phyloP scores from a whole-genome alignment of 1,139 yeast genomes.

The Pichia sp. region DNA sequence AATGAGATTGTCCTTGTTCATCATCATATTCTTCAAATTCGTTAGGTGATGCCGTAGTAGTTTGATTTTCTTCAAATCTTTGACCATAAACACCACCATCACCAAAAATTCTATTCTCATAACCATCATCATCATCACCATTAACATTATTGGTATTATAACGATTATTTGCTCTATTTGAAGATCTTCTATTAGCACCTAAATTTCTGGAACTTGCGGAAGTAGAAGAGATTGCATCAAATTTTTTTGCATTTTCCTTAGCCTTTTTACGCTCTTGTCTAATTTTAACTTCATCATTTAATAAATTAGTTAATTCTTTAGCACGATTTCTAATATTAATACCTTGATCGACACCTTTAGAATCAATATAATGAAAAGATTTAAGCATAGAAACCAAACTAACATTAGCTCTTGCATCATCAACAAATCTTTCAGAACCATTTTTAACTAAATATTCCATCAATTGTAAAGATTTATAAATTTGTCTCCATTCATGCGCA shows the following conservation, averaged over 20 bases:
- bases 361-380: conserved; percentile 89
- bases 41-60: conserved; percentile 29
- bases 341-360: conserved; percentile 95
- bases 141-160: conserved; percentile 38
- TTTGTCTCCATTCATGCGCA: conserved; percentile 97
- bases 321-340: conserved; percentile 90
- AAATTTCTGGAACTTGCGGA: conserved; percentile 45
- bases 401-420: conserved; percentile 83
- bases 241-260: conserved; percentile 75
- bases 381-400: conserved; percentile 83
- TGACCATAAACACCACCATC: conserved; percentile 79
- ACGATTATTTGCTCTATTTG: conserved; percentile 36
- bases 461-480: conserved; percentile 86
- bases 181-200: conserved; percentile 34
- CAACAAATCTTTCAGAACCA: conserved; percentile 92
- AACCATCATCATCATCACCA: conserved; percentile 38
- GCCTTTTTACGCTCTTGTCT: conserved; percentile 87
- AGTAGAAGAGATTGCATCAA: conserved; percentile 27
- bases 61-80: conserved; percentile 47
- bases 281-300: conserved; percentile 71
- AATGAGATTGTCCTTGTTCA: conserved; percentile 27
- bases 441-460: conserved; percentile 86
- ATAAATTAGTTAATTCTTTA: conserved; percentile 61
- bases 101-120: conserved; percentile 58
- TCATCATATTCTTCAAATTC: conserved; percentile 72